Conservation (phyloP, 352 stramenopile genomes). For the Plasmopara muralis region DNA sequence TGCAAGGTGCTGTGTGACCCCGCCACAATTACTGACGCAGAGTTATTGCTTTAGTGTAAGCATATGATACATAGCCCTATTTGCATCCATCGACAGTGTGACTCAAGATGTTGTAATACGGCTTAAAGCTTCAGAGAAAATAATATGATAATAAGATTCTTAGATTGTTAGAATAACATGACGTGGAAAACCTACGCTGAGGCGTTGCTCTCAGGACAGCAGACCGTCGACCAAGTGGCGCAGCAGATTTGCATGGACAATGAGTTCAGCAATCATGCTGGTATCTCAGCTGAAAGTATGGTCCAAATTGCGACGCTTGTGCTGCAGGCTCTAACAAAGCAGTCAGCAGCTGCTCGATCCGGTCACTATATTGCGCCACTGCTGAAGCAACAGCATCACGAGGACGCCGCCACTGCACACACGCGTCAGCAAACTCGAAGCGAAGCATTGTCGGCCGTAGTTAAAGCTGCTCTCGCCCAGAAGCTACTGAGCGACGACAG, state of each 20-base stretch:
- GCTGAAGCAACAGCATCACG: constrained; percentile 29
- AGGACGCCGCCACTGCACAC: constrained; percentile 21
- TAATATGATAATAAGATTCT: too few relatives aligned
- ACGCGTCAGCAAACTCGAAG: constrained; percentile 31
- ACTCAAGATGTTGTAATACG: too few relatives aligned
- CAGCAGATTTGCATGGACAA: constrained; percentile 31
- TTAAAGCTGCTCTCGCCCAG: constrained; percentile 41
- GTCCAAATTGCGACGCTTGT: constrained; percentile 26
- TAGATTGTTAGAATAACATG: too few relatives aligned
- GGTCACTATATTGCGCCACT: constrained; percentile 48
- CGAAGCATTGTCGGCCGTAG: constrained; percentile 30
- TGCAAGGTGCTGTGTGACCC: too few relatives aligned
- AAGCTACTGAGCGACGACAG: constrained; percentile 47
- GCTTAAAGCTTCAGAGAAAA: too few relatives aligned
- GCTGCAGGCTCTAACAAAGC: constrained; percentile 18
- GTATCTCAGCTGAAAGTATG: constrained; percentile 7
- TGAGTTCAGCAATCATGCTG: constrained; percentile 11
- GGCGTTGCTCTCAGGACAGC: constrained; percentile 9
- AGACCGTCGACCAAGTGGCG: constrained; percentile 17
- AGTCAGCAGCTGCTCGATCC: background rate
- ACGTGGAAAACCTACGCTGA: constrained; percentile 24
- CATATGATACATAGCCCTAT: too few relatives aligned
- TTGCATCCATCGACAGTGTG: too few relatives aligned
- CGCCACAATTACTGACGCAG: too few relatives aligned
- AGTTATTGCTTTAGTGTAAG: too few relatives aligned